These are phyloP conservation scores for Hyphopichia fennica DNA, from an alignment of 1,139 yeast genomes.

Conservation along the genomic window DNA sequence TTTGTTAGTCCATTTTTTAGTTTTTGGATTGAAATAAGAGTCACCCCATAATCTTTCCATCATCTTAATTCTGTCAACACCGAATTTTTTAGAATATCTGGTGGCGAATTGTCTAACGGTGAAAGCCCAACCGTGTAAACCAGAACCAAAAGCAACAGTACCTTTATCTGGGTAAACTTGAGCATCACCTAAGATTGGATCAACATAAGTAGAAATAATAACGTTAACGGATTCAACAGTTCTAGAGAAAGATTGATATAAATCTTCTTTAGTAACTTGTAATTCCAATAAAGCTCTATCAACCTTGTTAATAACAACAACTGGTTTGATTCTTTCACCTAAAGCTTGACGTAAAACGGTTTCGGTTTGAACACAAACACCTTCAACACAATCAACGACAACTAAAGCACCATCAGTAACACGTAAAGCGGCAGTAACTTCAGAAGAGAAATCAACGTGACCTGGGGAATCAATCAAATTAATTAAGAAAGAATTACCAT, in stretches of 20 bases:
- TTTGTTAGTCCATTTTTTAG: constrained; percentile 99
- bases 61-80: constrained; percentile 98
- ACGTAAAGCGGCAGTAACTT: constrained; percentile 99
- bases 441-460: constrained; percentile 99
- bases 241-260: constrained; percentile 97
- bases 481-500: constrained; percentile 91
- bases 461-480: constrained; percentile 99
- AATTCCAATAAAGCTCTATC: constrained; percentile 99
- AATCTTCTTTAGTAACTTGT: constrained; percentile 98
- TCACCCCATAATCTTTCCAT: constrained; percentile 99
- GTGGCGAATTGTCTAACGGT: constrained; percentile 98
- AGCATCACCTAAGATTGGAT: constrained; percentile 87
- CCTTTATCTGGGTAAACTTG: constrained; percentile 99
- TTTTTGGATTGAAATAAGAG: constrained; percentile 99
- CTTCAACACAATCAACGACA: constrained; percentile 98
- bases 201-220: constrained; percentile 93
- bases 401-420: constrained; percentile 99
- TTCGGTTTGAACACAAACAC: constrained; percentile 99
- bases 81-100: constrained; percentile 98
- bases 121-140: constrained; percentile 99
- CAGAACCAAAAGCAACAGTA: constrained; percentile 99
- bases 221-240: constrained; percentile 99
- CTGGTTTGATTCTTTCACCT: constrained; percentile 99
- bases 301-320: constrained; percentile 97
- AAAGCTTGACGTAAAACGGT: constrained; percentile 99